phyloP scores from a whole-genome alignment of 768 basidiomycete genomes.

The Lepiota brunneoincarnata region DNA sequence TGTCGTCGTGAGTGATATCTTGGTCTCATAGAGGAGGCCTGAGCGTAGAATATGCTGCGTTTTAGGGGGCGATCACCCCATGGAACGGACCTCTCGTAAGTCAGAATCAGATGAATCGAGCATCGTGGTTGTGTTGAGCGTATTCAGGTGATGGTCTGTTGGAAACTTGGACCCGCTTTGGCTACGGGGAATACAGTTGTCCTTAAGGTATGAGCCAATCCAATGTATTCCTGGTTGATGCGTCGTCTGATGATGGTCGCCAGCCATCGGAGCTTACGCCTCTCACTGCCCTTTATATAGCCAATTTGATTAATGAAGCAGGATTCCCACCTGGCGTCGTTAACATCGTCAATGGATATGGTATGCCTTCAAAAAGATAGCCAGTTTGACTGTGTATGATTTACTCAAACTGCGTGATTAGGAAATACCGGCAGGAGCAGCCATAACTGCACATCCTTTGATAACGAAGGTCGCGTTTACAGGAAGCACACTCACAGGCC shows the following conservation, averaged over 20 bases:
- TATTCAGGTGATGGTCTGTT: constrained; percentile 44
- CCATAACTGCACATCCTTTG: constrained; percentile 59
- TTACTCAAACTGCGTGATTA: constrained; percentile 22
- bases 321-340: constrained; percentile 77
- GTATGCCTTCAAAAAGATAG: constrained; percentile 19
- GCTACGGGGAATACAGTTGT: constrained; percentile 75
- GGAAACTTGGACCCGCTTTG: constrained; percentile 75
- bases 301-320: constrained; percentile 57
- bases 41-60: neutral
- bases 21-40: constrained; percentile 19
- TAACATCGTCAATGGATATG: constrained; percentile 70
- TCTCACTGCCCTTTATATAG: constrained; percentile 53
- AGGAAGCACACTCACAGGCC: constrained; percentile 71
- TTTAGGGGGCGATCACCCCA: constrained; percentile 52
- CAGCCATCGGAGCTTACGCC: constrained; percentile 76
- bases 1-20: constrained; percentile 30
- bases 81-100: constrained; percentile 49
- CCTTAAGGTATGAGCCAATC: constrained; percentile 42
- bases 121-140: neutral
- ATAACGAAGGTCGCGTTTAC: constrained; percentile 80
- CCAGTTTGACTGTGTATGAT: neutral
- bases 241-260: neutral
- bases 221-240: neutral
- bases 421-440: constrained; percentile 57
- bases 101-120: neutral